Percentiles rank a stretch among this genome's conserved stretches.
These are phyloP conservation scores for Acrocalymma vagum DNA, from an alignment of 2,329 filamentous ascomycete species.

Conservation along the genomic window DNA sequence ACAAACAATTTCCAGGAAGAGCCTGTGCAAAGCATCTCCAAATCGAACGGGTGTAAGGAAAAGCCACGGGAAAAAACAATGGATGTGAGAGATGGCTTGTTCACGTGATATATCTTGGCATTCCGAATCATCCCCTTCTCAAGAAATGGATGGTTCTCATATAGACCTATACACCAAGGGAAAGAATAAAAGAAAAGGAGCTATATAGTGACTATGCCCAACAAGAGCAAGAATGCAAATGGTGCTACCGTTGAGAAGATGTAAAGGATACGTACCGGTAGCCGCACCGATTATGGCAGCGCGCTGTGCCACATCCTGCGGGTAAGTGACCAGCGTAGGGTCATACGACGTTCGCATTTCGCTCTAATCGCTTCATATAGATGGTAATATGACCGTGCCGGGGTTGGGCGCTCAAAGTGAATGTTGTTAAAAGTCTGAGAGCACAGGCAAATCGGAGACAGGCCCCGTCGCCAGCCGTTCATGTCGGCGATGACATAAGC, in stretches of 20 bases:
- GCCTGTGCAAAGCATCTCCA: too few species aligned
- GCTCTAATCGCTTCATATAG: conserved; percentile 24
- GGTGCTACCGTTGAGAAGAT: conserved; percentile 1
- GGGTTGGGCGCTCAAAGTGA: conserved; percentile 3
- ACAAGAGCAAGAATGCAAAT: not conserved
- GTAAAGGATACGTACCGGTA: conserved; percentile 33
- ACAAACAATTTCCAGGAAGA: too few species aligned
- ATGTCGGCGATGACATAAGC: conserved; percentile 24
- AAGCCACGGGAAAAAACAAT: conserved; percentile 5
- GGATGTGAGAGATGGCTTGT: conserved; percentile 1
- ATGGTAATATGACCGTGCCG: conserved; percentile 2
- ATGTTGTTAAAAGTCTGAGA: conserved; percentile 1
- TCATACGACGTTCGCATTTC: conserved; percentile 32
- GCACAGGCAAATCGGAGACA: too few species aligned
- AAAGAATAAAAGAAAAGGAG: not conserved
- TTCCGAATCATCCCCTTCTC: not conserved
- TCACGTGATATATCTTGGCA: conserved; percentile 25
- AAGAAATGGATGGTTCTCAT: not conserved
- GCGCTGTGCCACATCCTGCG: conserved; percentile 33
- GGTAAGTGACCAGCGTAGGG: conserved; percentile 33
- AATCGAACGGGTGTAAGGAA: too few species aligned
- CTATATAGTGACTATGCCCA: not conserved
- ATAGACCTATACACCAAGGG: too few species aligned
- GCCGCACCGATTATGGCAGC: conserved; percentile 36
- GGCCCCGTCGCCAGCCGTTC: conserved; percentile 9